A percentile compares a stretch with the other conserved stretches of the same genome.
Evolutionary conservation across 495 filamentous ascomycete genomes (phyloP).

Genomic region (Chaetomium tenue): DNA sequence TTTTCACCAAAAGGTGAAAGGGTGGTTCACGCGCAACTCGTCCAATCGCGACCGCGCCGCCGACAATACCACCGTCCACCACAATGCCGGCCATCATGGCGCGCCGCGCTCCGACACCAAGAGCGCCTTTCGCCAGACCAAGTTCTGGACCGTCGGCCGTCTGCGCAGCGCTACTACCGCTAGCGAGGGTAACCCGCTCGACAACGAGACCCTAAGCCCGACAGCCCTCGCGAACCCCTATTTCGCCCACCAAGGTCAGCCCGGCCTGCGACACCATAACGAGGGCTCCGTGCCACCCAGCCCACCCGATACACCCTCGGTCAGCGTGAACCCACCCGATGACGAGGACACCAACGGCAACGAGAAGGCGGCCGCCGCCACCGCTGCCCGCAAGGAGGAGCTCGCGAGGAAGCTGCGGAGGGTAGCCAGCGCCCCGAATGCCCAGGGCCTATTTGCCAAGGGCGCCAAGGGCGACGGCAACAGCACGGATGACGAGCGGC

Average conservation of each 20-base stretch:
- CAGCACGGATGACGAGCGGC: slow-evolving; percentile 51
- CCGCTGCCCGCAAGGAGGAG: slow-evolving; percentile 84
- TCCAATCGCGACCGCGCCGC: slow-evolving; percentile 43
- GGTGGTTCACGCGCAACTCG: slow-evolving; percentile 93
- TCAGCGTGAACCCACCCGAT: slow-evolving; percentile 69
- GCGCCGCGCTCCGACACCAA: slow-evolving; percentile 23
- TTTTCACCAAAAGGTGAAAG: slow-evolving; percentile 86
- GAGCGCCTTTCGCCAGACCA: slow-evolving; percentile 71
- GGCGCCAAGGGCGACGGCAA: slow-evolving; percentile 26
- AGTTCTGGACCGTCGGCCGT: slow-evolving; percentile 77
- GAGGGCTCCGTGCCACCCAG: slow-evolving; percentile 92
- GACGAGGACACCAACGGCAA: slow-evolving; percentile 25
- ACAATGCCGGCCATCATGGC: slow-evolving; percentile 10
- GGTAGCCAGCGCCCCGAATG: slow-evolving; percentile 95
- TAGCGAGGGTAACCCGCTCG: slow-evolving; percentile 87
- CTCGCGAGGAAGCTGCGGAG: slow-evolving; percentile 85
- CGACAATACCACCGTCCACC: slow-evolving; percentile 42
- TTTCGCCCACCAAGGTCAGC: slow-evolving; percentile 94
- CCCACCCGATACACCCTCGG: slow-evolving; percentile 84
- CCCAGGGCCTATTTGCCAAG: slow-evolving; percentile 82
- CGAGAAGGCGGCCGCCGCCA: slow-evolving; percentile 69
- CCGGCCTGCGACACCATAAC: slow-evolving; percentile 88
- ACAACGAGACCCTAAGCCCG: slow-evolving; percentile 85
- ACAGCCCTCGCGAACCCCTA: slow-evolving; percentile 96
- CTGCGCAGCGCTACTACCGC: slow-evolving; percentile 82